Evolutionary conservation across 1,284 basidiomycete species (phyloP), one percentile per base, ranked within the genome.

Genomic region (Moesziomyces antarcticus): DNA sequence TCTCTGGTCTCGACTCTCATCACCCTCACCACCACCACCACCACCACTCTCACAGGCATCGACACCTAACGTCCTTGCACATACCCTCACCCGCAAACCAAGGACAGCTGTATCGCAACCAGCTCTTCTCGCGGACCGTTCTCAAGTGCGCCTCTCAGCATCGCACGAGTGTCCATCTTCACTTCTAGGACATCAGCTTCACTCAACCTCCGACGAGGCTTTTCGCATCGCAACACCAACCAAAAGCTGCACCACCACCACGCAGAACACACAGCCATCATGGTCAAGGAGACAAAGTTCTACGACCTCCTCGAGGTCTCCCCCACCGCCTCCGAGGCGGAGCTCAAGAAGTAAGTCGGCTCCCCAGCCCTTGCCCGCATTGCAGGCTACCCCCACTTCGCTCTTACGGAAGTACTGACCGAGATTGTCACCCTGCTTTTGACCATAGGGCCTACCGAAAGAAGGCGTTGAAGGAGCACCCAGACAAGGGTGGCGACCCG

Each of bases 401-500:
- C 25, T 16, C n/a, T 30, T 33, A 40, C n/a, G 43, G 11, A 14
- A 5, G 13, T 52, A 21, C 55, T 64, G 61, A 64, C 58, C 14
- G 7, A 27, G 25, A 8, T 27, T 7, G 20, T 40, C 20, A 25
- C 3, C 20, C 22, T 18, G 1, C 43, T 35, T 14, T 11, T 20
- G 27, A 52, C 47, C 13, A 3, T 48, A 73, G 72, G 49, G 62
- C 78, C 30, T 75, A 77, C 75, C 73, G 75, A 41, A 76, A 80
- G 71, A 71, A 81, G 70, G 72, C 81, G 25, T 64, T 85, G 71
- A 72, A 73, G 72, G 72, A 55, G 63, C 96, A 97, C 85, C 96
- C 95, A 42, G 96, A 98, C 88, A 97, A 97, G 87, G 93, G 94
- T 65, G 94, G 94, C 71, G 94, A 97, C 84, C 93, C 75, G 35